phyloP scores from a whole-genome alignment of 805 yeast species.

The Naumovozyma baii region DNA sequence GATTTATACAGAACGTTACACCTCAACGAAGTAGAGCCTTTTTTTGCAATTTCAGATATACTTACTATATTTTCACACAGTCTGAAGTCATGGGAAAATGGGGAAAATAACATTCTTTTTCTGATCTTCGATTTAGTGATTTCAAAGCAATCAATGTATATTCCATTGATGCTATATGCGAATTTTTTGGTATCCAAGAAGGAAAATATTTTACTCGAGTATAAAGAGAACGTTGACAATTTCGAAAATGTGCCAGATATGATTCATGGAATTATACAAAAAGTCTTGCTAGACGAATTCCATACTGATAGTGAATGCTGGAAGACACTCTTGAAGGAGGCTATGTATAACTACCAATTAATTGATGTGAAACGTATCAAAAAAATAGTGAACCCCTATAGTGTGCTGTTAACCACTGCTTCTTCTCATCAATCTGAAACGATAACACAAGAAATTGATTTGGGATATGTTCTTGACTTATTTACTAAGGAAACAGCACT shows the following conservation, averaged over 20 bases:
- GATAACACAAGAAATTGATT: conserved; percentile 2
- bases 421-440: conserved; percentile 7
- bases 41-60: conserved; percentile 65
- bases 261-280: conserved; percentile 35
- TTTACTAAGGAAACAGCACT: conserved; percentile 14
- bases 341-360: not conserved
- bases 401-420: conserved; percentile 24
- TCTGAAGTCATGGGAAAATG: conserved; percentile 28
- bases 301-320: conserved; percentile 8
- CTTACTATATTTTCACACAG: conserved; percentile 77
- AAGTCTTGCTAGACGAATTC: conserved; percentile 19
- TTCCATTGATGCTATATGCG: conserved; percentile 52
- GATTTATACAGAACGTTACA: conserved; percentile 30
- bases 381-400: conserved; percentile 16
- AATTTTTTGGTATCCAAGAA: conserved; percentile 42
- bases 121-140: conserved; percentile 63
- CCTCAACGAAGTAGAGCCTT: conserved; percentile 41
- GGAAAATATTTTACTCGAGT: conserved; percentile 33
- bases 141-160: conserved; percentile 43
- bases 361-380: not conserved
- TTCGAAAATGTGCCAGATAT: conserved; percentile 29
- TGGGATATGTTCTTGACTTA: conserved; percentile 5
- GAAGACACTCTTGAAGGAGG: conserved; percentile 8
- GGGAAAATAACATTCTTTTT: conserved; percentile 32
- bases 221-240: conserved; percentile 12